phyloP scores from a whole-genome alignment of 2,329 filamentous ascomycete species.

The Epichloe scottii region DNA sequence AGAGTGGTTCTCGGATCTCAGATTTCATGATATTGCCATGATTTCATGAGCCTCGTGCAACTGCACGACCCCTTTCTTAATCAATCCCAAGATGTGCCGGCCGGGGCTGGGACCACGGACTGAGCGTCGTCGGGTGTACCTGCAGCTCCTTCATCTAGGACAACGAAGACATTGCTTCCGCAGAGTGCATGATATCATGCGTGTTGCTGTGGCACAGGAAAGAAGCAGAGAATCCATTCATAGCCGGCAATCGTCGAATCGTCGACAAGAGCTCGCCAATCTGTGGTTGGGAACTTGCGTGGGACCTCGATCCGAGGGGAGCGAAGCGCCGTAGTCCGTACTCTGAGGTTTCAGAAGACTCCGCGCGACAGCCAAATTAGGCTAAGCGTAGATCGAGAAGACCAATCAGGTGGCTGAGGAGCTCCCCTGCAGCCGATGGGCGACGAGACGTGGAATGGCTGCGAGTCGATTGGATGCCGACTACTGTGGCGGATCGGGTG shows the following conservation, averaged over 20 bases:
- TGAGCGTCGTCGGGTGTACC: no score
- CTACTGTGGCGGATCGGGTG: neutral
- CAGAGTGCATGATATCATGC: no score
- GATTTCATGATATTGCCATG: no score
- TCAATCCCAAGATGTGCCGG: no score
- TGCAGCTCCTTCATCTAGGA: no score
- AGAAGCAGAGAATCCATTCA: neutral
- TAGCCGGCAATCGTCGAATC: neutral
- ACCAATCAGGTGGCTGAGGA: slow-evolving; percentile 23
- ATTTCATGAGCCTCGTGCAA: no score
- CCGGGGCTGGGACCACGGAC: no score
- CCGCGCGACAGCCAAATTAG: slow-evolving; percentile 16
- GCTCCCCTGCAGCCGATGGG: slow-evolving; percentile 16
- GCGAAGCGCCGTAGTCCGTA: slow-evolving; percentile 1
- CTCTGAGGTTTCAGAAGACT: slow-evolving; percentile 13
- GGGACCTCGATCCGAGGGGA: neutral
- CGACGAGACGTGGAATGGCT: neutral
- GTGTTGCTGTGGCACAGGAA: no score
- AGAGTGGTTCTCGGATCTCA: neutral
- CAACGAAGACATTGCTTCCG: no score
- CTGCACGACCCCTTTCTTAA: no score
- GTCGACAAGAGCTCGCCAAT: slow-evolving; percentile 2
- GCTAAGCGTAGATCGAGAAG: slow-evolving; percentile 16
- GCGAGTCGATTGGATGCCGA: slow-evolving; percentile 10
- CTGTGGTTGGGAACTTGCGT: neutral